phyloP scores from a whole-genome alignment of 2,329 filamentous ascomycete genomes.

The Penicillium sp. region DNA sequence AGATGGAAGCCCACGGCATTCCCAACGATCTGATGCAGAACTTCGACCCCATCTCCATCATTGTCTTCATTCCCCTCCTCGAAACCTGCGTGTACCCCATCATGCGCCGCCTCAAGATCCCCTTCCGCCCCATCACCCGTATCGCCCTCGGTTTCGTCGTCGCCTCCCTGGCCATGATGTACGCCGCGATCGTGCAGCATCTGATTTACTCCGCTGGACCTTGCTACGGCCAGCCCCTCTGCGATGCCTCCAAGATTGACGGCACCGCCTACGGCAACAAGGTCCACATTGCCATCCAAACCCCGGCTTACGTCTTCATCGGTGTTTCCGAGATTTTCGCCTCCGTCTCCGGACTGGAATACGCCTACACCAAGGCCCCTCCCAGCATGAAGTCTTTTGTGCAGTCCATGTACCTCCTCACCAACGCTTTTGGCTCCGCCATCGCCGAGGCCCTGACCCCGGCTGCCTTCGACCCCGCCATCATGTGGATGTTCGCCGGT shows the following conservation, averaged over 20 bases:
- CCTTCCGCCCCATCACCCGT: constrained; percentile 74
- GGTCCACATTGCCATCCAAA: constrained; percentile 49
- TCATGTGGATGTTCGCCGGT: constrained; percentile 67
- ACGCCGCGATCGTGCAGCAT: constrained; percentile 60
- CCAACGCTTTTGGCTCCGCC: constrained; percentile 59
- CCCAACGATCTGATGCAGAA: constrained; percentile 79
- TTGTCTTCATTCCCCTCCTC: constrained; percentile 73
- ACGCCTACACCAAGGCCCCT: constrained; percentile 73
- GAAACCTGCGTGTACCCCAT: constrained; percentile 70
- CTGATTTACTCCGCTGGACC: constrained; percentile 57
- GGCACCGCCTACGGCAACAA: constrained; percentile 40
- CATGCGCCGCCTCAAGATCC: constrained; percentile 63
- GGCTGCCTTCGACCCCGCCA: constrained; percentile 62
- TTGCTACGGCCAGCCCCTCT: constrained; percentile 50
- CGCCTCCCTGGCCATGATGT: constrained; percentile 63
- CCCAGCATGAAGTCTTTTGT: constrained; percentile 67
- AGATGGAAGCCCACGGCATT: constrained; percentile 66
- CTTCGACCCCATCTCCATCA: constrained; percentile 72
- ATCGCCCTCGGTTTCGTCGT: constrained; percentile 71
- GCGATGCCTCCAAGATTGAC: constrained; percentile 34
- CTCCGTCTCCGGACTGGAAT: constrained; percentile 70
- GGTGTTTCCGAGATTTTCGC: constrained; percentile 60
- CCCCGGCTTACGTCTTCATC: constrained; percentile 49
- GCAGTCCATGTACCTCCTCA: constrained; percentile 59
- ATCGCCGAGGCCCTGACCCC: constrained; percentile 65